Conservation (phyloP, 352 stramenopile genomes). For the Globisporangium megalacanthum region DNA sequence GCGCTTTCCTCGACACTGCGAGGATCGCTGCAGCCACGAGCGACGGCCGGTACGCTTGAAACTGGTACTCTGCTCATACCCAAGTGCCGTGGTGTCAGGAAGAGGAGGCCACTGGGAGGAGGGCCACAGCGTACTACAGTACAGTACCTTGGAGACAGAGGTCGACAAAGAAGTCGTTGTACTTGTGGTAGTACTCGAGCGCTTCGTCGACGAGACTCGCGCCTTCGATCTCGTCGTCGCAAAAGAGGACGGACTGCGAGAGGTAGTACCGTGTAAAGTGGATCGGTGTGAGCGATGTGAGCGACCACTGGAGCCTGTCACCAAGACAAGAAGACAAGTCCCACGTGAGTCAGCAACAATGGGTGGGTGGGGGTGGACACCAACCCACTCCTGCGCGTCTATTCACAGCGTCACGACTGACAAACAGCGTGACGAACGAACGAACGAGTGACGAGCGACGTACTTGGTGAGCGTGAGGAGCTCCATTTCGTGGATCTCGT, state of each 20-base stretch:
- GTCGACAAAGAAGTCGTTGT: constrained; percentile 83
- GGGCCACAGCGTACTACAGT: background rate
- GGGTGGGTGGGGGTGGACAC: constrained; percentile 5
- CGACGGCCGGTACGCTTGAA: constrained; percentile 80
- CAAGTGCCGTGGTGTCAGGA: background rate
- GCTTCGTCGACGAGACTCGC: constrained; percentile 69
- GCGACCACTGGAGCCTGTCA: constrained; percentile 61
- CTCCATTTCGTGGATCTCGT: constrained; percentile 79
- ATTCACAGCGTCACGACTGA: constrained; percentile 9
- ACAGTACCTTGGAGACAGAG: constrained; percentile 55
- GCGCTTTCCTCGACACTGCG: constrained; percentile 65
- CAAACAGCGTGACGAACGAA: background rate
- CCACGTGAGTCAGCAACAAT: constrained; percentile 5
- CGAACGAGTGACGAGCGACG: constrained; percentile 2
- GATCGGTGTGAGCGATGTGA: constrained; percentile 66
- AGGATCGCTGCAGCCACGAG: constrained; percentile 74
- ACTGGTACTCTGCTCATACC: constrained; percentile 51
- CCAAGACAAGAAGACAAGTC: background rate
- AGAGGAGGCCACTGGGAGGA: background rate
- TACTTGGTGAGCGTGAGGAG: constrained; percentile 48
- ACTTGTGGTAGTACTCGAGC: constrained; percentile 76
- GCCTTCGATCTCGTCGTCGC: constrained; percentile 71
- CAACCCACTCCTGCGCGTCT: constrained; percentile 4
- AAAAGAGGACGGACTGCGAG: constrained; percentile 71
- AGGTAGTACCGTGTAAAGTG: constrained; percentile 83